Base-by-base conservation (phyloP, 2,329 filamentous ascomycete genomes). In the Pseudocercospora eumusae region DNA sequence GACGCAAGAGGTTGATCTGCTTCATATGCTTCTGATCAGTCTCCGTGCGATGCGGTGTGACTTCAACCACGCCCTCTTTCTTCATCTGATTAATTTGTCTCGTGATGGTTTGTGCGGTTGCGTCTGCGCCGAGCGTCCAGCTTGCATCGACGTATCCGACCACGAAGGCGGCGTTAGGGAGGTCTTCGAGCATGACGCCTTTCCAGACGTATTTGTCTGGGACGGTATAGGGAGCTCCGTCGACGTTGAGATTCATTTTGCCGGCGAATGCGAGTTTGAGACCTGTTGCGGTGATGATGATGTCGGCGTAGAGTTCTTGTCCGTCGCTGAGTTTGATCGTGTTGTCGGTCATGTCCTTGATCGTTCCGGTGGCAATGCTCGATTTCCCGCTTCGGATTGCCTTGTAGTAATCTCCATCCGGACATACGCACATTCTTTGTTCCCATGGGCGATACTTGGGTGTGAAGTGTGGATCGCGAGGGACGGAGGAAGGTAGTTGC, bases 381-480 rank as follows among this genome's bases (percentile, higher is more conserved):
- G 81, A 82, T 59, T 80, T 81, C 31, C 83, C 84, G 1, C 75
- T 70, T 15, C 79, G 78, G 18, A 87, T 76, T 33, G 77, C 75
- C 21, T 79, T 72, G 76, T 84, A 87, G 72, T 86, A 86, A 70
- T 87, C 85, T 20, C 82, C 83, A 59, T 86, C 81, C 0, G 83
- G 83, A n/a, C 78, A 87, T 63, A 91, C 78, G 69, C 91, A 95
- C 7, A 95, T 78, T 0, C 92, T 85, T 74, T 96, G 91, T 59
- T 92, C 83, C 81, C 90, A 82, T 1, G 80, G 80, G 59, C 79
- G 78, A 72, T 82, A 82, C 11, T 66, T 70, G 0, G 80, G 80
- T 4, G 78, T 77, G 71, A 82, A 81, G 66, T 81, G 69, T 0
- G 72, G 72, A 62, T 74, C 71, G 28, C 62, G 64, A 0, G 68